Conservation (phyloP, 176 grass and related monocot species). For the Dactylis glomerata region DNA sequence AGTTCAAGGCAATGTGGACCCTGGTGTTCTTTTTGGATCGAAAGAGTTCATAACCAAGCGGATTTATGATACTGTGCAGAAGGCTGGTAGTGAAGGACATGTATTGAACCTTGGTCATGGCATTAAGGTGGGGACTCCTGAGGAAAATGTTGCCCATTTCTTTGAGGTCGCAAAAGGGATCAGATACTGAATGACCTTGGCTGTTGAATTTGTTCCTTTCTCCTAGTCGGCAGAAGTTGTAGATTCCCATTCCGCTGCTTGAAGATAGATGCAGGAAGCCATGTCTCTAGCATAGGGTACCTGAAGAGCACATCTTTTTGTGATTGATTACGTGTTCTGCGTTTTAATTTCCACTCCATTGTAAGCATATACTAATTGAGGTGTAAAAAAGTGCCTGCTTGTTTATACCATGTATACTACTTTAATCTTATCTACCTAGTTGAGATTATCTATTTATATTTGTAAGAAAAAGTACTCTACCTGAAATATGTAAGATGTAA, state of each 20-base stretch:
- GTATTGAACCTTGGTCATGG: conserved; percentile 97
- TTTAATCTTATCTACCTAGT: not conserved
- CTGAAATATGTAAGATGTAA: not conserved
- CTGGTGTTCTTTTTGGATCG: conserved; percentile 91
- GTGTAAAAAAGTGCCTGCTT: conserved; percentile 24
- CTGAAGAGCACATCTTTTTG: conserved; percentile 20
- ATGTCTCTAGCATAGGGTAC: conserved; percentile 39
- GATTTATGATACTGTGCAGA: conserved; percentile 79
- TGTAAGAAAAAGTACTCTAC: not conserved
- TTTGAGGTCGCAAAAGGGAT: conserved; percentile 91
- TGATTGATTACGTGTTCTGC: conserved; percentile 1
- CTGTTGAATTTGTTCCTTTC: conserved; percentile 23
- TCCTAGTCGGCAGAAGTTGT: conserved; percentile 30
- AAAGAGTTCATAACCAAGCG: conserved; percentile 93
- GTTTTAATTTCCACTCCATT: conserved; percentile 4
- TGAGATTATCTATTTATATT: not conserved
- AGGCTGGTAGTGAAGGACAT: conserved; percentile 76
- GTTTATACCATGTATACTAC: conserved; percentile 31
- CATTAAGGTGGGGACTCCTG: conserved; percentile 89
- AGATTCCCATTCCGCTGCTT: conserved; percentile 25
- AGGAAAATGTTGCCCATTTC: conserved; percentile 98
- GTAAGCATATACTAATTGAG: conserved; percentile 28
- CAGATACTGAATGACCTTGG: conserved; percentile 53
- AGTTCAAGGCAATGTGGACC: conserved; percentile 94
- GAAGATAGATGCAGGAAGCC: conserved; percentile 49